Percentiles rank a stretch among this genome's conserved stretches.
These are phyloP conservation scores for Vaucheria bursata DNA, from an alignment of 352 stramenopile species.

Conservation along the genomic window DNA sequence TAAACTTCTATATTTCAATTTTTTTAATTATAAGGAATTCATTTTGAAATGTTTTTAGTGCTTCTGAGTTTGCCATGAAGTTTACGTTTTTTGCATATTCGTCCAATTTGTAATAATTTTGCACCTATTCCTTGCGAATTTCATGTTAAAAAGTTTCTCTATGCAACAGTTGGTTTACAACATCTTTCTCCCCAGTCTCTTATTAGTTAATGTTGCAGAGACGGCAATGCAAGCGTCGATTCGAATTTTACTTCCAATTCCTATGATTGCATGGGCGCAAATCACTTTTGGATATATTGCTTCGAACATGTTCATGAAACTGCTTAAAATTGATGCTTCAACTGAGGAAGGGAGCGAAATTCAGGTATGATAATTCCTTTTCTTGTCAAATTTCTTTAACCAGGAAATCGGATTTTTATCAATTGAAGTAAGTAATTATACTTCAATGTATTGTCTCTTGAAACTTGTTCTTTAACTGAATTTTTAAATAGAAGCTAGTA, in stretches of 20 bases:
- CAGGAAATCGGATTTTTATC: no score
- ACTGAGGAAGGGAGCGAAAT: constrained; percentile 26
- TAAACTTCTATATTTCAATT: no score
- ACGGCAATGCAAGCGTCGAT: constrained; percentile 40
- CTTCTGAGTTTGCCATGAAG: not conserved
- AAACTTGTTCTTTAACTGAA: not conserved
- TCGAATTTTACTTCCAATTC: constrained; percentile 43
- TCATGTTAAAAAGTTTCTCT: not conserved
- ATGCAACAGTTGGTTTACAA: constrained; percentile 49
- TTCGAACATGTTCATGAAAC: constrained; percentile 31
- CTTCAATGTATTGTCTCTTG: not conserved
- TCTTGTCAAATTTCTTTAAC: not conserved
- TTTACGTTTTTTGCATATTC: not conserved
- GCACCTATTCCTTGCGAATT: not conserved
- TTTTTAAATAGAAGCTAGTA: not conserved
- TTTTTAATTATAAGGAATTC: no score
- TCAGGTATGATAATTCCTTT: constrained; percentile 6
- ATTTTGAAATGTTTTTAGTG: no score
- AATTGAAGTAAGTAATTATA: no score
- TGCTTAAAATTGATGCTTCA: constrained; percentile 26
- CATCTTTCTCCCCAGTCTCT: constrained; percentile 50
- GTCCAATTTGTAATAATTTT: not conserved
- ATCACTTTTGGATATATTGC: constrained; percentile 41
- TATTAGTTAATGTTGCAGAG: constrained; percentile 51
- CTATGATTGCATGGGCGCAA: constrained; percentile 44